Base-by-base conservation (phyloP, 495 filamentous ascomycete genomes). In the Alectoria sarmentosa region DNA sequence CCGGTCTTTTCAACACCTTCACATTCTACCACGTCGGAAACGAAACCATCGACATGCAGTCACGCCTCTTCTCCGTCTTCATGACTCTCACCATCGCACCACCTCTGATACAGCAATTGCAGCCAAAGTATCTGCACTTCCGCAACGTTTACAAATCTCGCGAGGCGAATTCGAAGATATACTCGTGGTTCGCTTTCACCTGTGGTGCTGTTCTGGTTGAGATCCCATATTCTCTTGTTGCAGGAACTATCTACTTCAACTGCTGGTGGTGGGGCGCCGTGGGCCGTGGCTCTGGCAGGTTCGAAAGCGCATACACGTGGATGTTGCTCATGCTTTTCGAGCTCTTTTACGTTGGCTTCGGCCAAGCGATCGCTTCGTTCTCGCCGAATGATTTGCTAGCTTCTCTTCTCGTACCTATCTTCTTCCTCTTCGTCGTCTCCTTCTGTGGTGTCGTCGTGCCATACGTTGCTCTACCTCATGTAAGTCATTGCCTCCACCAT, bases 361-460 rank as follows among this genome's bases (percentile, higher is more conserved):
- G 88, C 1, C 88, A 91, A 73, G 84, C 86, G 66, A 90, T 94
- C 56, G 90, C 90, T 0, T 79, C 90, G 0, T 80, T 91, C 66
- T 77, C 84, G 15, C 88, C 89, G 0, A 90, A 90, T 71, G 84
- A 88, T 44, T 78, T 90, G 7, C 80, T 91, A 42, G 88, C 88
- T 21, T 86, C 83, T 13, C 70, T 92, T 1, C 79, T 89, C 6
- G 84, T 88, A 15, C 91, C 91, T 5, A 88, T 90, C 68, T 86
- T 89, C 72, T 87, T 92, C 74, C 84, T 88, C 57, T 90, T 92
- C 71, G 83, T 87, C 13, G 79, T 93, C 21, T 66, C 70, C 0
- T 92, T 95, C 83, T 93, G 88, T 71, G 91, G 91, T 66, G 89
- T 93, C 60, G 84, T 90, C 13, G 87, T 92, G 61, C 89, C 90